A percentile compares a stretch with the other conserved stretches of the same genome.
Conservation (phyloP, 345 rosid genomes). For the Litchi chinensis region DNA sequence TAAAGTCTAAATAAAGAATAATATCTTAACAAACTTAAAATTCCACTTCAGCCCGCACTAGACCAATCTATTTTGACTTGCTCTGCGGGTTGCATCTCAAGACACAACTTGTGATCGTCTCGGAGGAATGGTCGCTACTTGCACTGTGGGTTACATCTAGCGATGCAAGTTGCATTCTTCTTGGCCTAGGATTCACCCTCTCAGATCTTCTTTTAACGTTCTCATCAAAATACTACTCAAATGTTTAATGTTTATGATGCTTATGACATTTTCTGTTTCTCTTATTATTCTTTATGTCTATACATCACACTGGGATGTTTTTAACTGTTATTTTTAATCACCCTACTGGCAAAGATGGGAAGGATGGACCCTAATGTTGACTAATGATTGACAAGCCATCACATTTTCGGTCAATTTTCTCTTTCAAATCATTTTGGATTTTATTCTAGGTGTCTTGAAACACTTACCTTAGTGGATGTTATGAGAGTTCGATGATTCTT, state of each 20-base stretch:
- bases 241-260: neutral
- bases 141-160: too few relatives aligned
- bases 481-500: neutral
- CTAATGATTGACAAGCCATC: neutral
- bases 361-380: neutral
- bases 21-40: too few relatives aligned
- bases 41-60: too few relatives aligned
- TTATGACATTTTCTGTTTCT: neutral
- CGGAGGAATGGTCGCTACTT: too few relatives aligned
- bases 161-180: too few relatives aligned
- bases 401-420: neutral
- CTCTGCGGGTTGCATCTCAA: too few relatives aligned
- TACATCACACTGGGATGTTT: neutral
- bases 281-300: neutral
- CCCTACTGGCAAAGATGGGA: neutral
- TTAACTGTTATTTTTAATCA: neutral
- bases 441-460: neutral
- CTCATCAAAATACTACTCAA: neutral
- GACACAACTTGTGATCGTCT: too few relatives aligned
- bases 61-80: too few relatives aligned
- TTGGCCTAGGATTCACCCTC: too few relatives aligned
- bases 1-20: too few relatives aligned
- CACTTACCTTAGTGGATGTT: neutral
- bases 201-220: too few relatives aligned
- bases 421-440: neutral